Conservation (phyloP, 2,329 filamentous ascomycete species). For the Fusarium odoratissimum region DNA sequence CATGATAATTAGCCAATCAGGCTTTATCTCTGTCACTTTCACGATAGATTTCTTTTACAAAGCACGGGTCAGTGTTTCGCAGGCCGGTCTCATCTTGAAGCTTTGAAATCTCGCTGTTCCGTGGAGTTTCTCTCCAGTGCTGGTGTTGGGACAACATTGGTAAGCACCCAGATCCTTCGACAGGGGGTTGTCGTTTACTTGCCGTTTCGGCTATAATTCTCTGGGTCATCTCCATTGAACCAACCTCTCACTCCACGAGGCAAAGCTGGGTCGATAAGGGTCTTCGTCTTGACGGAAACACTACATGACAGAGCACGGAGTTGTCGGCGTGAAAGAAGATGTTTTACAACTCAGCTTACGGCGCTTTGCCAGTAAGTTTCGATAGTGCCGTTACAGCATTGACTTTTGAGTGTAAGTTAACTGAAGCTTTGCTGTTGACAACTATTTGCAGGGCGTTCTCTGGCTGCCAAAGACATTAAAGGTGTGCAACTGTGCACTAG, state of each 20-base stretch:
- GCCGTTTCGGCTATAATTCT: not conserved
- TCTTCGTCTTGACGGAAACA: not conserved
- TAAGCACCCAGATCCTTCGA: not conserved
- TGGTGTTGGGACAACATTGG: conserved; percentile 7
- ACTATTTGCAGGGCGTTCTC: conserved; percentile 11
- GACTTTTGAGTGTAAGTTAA: not conserved
- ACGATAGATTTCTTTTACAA: not conserved
- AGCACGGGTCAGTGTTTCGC: no score
- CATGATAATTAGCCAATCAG: not conserved
- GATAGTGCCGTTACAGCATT: not conserved
- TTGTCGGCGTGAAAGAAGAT: not conserved
- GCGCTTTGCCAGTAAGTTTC: not conserved
- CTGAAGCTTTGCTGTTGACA: not conserved
- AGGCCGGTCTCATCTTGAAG: not conserved
- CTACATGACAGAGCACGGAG: not conserved
- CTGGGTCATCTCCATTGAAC: not conserved
- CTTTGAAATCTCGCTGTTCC: conserved; percentile 21
- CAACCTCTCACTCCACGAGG: not conserved
- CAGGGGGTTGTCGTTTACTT: not conserved
- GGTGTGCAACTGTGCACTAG: not conserved
- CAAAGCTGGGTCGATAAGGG: conserved; percentile 1
- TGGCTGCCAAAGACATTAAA: not conserved
- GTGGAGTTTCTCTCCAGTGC: not conserved
- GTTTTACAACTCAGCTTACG: not conserved
- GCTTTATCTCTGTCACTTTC: not conserved